Base-by-base conservation (phyloP, 2,329 filamentous ascomycete genomes). In the Aspergillus ochraceus region DNA sequence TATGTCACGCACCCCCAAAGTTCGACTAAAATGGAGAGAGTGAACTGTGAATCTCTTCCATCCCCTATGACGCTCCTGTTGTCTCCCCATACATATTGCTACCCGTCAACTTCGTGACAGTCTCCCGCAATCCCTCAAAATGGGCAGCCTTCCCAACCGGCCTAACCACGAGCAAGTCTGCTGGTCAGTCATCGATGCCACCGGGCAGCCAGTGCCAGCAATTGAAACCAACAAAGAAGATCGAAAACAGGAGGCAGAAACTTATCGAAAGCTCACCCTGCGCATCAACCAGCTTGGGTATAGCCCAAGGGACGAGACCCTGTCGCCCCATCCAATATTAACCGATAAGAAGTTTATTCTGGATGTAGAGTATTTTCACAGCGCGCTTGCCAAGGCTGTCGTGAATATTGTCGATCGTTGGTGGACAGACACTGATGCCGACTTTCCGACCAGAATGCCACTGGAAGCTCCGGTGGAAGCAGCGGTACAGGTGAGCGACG, bases 381-480 rank as follows among this genome's bases (percentile, higher is more conserved):
- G 63, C 36, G 61, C 69, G 2, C 57, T 72, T 14, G 57, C 62
- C 20, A 51, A 62, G 4, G 69, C 67, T 19, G 55, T 70, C 8
- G 59, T 57, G 30, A 62, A 69, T 54, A 69, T 71, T 11, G 60
- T 72, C 10, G 63, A 68, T 17, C 61, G 70, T 63, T 72, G 69
- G 69, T 72, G 67, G 64, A 64, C 61, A 6, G 70, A 73, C 39
- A 47, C 32, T 0, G 45, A 63, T 14, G 66, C 70, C 3, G 20
- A 54, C 2, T 68, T 72, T 24, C 66, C 69, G 4, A 39, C 53
- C 9, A 59, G 67, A 2, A 70, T 72, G 70, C 70, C 70, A 6
- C 53, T 72, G 32, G 70, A 71, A 47, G 45, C 58, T 1, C 55
- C 66, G 3, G 70, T 70, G 42, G 70, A 71, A 46, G 60, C 64